These are phyloP conservation scores for Sambucus nigra DNA, from an alignment of 129 eudicot species.

Conservation along the genomic window DNA sequence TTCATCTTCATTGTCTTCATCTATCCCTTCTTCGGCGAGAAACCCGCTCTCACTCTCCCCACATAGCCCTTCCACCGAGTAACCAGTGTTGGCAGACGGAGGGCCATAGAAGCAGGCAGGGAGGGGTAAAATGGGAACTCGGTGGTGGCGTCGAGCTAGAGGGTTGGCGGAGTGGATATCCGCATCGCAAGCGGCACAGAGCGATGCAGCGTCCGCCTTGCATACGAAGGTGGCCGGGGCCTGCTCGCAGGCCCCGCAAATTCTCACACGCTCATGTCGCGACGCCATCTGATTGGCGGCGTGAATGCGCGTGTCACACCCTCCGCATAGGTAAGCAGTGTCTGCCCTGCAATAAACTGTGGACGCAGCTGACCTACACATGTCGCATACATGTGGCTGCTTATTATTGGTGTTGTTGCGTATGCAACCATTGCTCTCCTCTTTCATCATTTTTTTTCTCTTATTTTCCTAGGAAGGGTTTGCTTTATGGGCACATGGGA, in stretches of 20 bases:
- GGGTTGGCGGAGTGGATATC: slow-evolving; percentile 98
- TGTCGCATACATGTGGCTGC: slow-evolving; percentile 67
- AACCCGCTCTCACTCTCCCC: slow-evolving; percentile 21
- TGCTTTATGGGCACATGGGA: slow-evolving; percentile 7
- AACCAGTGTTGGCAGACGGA: slow-evolving; percentile 12
- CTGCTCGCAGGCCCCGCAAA: slow-evolving; percentile 82
- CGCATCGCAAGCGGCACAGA: slow-evolving; percentile 68
- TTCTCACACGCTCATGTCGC: slow-evolving; percentile 75
- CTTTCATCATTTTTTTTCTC: slow-evolving; percentile 42
- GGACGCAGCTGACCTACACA: slow-evolving; percentile 65
- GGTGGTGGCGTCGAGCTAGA: slow-evolving; percentile 84
- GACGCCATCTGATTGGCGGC: slow-evolving; percentile 45
- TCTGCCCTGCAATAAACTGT: slow-evolving; percentile 72
- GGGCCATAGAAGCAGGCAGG: slow-evolving; percentile 24
- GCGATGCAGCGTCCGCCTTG: slow-evolving; percentile 91
- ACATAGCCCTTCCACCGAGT: slow-evolving; percentile 14
- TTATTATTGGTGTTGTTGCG: not conserved
- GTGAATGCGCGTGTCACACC: slow-evolving; percentile 75
- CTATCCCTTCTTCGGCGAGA: slow-evolving; percentile 21
- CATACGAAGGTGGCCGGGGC: slow-evolving; percentile 85
- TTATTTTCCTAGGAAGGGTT: not conserved
- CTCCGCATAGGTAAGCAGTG: slow-evolving; percentile 64
- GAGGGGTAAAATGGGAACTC: slow-evolving; percentile 70
- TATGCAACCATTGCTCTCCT: slow-evolving; percentile 23
- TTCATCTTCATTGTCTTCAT: slow-evolving; percentile 57